These are phyloP conservation scores for Nitzschia sp. DNA, from an alignment of 108 stramenopile genomes.

Conservation along the genomic window DNA sequence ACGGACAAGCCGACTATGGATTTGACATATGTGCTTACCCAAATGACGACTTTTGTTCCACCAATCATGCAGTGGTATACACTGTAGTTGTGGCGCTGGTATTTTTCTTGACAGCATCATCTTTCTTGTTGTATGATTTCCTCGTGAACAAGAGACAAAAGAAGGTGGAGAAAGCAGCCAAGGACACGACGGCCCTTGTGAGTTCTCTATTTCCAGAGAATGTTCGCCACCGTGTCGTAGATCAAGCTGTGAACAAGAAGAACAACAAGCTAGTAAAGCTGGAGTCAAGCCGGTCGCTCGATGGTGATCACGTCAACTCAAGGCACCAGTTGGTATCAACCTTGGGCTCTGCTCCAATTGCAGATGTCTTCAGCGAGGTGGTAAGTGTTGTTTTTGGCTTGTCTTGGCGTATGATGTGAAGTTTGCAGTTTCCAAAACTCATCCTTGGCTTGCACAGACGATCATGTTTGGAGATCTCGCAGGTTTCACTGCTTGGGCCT, in stretches of 20 bases:
- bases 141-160: constrained; percentile 47
- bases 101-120: constrained; percentile 46
- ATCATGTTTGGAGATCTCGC: constrained; percentile 15
- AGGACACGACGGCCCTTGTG: constrained; percentile 44
- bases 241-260: not conserved
- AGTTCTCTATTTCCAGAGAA: constrained; percentile 52
- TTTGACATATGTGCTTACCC: not conserved
- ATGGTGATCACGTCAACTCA: not conserved
- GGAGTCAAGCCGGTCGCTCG: not conserved
- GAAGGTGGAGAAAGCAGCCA: constrained; percentile 34
- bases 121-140: constrained; percentile 55
- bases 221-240: constrained; percentile 21
- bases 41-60: not conserved
- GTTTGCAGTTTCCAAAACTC: not conserved
- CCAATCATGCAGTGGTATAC: not conserved
- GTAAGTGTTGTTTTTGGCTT: not conserved
- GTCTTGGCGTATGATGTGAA: no score
- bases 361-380: not conserved
- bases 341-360: not conserved
- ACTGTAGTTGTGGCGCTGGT: constrained; percentile 38
- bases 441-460: not conserved
- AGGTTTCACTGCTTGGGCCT: constrained; percentile 17
- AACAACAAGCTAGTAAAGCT: not conserved
- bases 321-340: not conserved
- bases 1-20: not conserved